Percentiles rank a stretch among this genome's conserved stretches.
Evolutionary conservation across 371 early-diverging fungal species (phyloP).

Genomic region (Rhizomucor pusillus): DNA sequence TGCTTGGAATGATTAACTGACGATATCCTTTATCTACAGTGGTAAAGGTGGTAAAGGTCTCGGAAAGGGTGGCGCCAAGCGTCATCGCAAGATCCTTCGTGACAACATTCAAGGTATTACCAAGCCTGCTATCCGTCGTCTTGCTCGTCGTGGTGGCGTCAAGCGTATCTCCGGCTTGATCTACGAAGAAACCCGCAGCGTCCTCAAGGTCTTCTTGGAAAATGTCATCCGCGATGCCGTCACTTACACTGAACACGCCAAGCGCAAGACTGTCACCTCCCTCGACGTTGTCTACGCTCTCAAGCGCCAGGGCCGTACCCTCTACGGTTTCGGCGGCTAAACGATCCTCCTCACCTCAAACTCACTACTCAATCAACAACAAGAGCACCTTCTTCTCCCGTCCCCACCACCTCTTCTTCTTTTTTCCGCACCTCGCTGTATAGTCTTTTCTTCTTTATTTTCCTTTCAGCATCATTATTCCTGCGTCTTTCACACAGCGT

Average conservation of each 20-base stretch:
- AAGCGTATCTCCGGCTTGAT: conserved; percentile 98
- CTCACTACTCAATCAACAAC: too few relatives aligned
- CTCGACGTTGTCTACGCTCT: conserved; percentile 97
- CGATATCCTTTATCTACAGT: conserved; percentile 20
- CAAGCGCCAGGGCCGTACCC: conserved; percentile 98
- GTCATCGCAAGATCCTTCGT: conserved; percentile 60
- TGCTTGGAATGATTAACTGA: too few relatives aligned
- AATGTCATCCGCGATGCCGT: conserved; percentile 98
- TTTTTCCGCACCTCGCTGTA: too few relatives aligned
- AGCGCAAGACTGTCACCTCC: conserved; percentile 98
- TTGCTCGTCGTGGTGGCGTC: conserved; percentile 99
- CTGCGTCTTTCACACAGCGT: too few relatives aligned
- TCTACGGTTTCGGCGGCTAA: conserved; percentile 65
- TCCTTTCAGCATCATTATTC: too few relatives aligned
- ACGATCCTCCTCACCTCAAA: conserved; percentile 1
- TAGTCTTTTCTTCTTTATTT: too few relatives aligned
- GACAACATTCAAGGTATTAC: conserved; percentile 96
- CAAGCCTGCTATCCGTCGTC: conserved; percentile 99
- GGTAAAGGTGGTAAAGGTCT: conserved; percentile 98
- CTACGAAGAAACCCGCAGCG: conserved; percentile 98
- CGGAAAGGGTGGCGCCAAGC: conserved; percentile 93
- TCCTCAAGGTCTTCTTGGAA: conserved; percentile 97
- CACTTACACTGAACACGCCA: conserved; percentile 99
- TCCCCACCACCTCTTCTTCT: too few relatives aligned
- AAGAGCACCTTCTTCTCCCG: too few relatives aligned